Evolutionary conservation across 805 yeast genomes (phyloP).

Genomic region (Cyberlindnera nakhonratchasimensis): DNA sequence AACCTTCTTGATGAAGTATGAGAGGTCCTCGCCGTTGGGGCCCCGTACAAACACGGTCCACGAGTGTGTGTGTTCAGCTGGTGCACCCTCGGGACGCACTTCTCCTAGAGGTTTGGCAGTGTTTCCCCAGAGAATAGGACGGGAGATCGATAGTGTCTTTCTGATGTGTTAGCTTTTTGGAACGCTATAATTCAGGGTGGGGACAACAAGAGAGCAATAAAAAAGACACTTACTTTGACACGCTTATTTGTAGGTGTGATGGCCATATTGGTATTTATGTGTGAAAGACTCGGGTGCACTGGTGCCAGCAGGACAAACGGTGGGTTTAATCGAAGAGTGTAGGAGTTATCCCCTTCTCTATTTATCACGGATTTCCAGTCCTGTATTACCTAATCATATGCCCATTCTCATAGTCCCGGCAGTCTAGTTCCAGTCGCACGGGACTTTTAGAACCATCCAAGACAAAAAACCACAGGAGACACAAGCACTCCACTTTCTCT

Average conservation of each 20-base stretch:
- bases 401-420: too few relatives aligned
- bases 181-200: not conserved
- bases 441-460: too few relatives aligned
- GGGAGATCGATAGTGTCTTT: slow-evolving; percentile 60
- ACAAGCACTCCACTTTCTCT: too few relatives aligned
- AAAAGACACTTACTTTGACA: slow-evolving; percentile 15
- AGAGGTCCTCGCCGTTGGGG: slow-evolving; percentile 74
- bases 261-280: slow-evolving; percentile 10
- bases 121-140: slow-evolving; percentile 83
- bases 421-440: too few relatives aligned
- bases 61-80: slow-evolving; percentile 87
- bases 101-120: slow-evolving; percentile 64
- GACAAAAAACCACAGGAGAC: too few relatives aligned
- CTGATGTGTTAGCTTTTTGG: not conserved
- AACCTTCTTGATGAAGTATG: slow-evolving; percentile 81
- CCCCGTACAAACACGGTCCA: slow-evolving; percentile 93
- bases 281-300: too few relatives aligned
- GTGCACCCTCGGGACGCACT: slow-evolving; percentile 57
- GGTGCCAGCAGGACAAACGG: too few relatives aligned
- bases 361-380: too few relatives aligned
- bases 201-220: too few relatives aligned
- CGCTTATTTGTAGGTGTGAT: slow-evolving; percentile 18
- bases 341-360: too few relatives aligned
- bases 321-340: too few relatives aligned
- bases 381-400: too few relatives aligned